Evolutionary conservation across 2,329 filamentous ascomycete species (phyloP).

Genomic region (Aspergillus pseudonomiae): DNA sequence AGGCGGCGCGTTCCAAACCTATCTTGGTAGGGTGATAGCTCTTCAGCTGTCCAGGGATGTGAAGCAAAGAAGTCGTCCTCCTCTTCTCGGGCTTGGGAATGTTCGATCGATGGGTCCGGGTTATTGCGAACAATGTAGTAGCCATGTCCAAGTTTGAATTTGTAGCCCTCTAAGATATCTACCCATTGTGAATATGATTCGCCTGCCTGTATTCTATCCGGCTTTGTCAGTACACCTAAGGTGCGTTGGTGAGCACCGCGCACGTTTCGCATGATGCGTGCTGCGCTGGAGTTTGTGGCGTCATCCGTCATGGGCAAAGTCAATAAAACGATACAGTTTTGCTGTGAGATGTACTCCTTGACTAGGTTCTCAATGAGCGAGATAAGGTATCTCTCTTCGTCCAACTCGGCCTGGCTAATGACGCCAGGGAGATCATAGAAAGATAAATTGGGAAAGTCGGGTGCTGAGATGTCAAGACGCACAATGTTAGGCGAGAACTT

Average conservation of each 20-base stretch:
- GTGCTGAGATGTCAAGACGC: slow-evolving; percentile 72
- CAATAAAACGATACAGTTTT: slow-evolving; percentile 75
- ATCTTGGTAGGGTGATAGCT: slow-evolving; percentile 41
- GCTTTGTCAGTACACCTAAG: slow-evolving; percentile 81
- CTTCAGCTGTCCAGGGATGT: slow-evolving; percentile 48
- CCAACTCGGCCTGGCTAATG: slow-evolving; percentile 69
- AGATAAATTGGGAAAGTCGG: slow-evolving; percentile 70
- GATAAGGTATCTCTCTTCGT: slow-evolving; percentile 69
- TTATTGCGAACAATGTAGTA: slow-evolving; percentile 74
- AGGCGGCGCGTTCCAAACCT: slow-evolving; percentile 59
- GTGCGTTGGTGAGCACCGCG: slow-evolving; percentile 60
- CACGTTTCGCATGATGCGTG: slow-evolving; percentile 63
- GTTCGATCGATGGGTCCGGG: slow-evolving; percentile 47
- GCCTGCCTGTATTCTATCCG: slow-evolving; percentile 66
- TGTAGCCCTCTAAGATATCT: slow-evolving; percentile 63
- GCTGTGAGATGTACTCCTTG: slow-evolving; percentile 67
- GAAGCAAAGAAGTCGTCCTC: slow-evolving; percentile 56
- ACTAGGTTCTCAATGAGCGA: slow-evolving; percentile 73
- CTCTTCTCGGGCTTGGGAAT: slow-evolving; percentile 50
- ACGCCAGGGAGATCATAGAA: slow-evolving; percentile 88
- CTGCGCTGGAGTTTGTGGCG: slow-evolving; percentile 72
- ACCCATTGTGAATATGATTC: slow-evolving; percentile 62
- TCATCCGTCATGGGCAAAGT: slow-evolving; percentile 79
- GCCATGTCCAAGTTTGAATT: slow-evolving; percentile 68
- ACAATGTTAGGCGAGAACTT: slow-evolving; percentile 85